Conservation (phyloP, 495 filamentous ascomycete genomes). For the Zalerion maritima region DNA sequence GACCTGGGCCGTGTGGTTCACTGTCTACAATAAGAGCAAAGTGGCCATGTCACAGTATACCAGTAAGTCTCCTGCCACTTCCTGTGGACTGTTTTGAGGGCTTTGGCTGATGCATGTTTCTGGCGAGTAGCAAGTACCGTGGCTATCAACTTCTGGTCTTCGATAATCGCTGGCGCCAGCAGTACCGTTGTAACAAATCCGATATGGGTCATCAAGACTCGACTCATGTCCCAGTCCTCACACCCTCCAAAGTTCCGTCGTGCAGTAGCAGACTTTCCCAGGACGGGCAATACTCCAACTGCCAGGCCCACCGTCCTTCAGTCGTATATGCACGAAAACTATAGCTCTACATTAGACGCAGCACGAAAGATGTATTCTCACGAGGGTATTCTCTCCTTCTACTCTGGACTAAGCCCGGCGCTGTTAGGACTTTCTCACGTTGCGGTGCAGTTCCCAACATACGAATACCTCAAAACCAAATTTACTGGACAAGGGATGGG, state of each 20-base stretch:
- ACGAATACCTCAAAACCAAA: constrained; percentile 81
- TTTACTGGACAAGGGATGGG: constrained; percentile 85
- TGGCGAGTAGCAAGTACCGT: constrained; percentile 23
- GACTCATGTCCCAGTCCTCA: constrained; percentile 77
- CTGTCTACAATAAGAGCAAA: constrained; percentile 82
- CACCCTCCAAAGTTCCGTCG: constrained; percentile 17
- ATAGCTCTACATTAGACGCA: constrained; percentile 72
- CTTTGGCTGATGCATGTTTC: constrained; percentile 5
- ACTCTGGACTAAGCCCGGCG: constrained; percentile 86
- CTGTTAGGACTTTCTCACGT: constrained; percentile 88
- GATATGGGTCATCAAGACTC: constrained; percentile 98
- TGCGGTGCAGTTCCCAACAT: constrained; percentile 92
- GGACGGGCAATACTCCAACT: constrained; percentile 30
- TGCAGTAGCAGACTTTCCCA: constrained; percentile 27
- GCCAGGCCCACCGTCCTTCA: constrained; percentile 30
- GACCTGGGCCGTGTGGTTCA: constrained; percentile 97
- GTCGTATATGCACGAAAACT: constrained; percentile 56
- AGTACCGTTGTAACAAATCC: constrained; percentile 95
- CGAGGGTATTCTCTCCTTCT: constrained; percentile 83
- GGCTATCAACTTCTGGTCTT: constrained; percentile 50
- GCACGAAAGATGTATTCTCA: constrained; percentile 85
- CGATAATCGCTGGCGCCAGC: constrained; percentile 77
- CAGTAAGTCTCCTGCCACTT: constrained; percentile 45
- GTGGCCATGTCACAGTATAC: constrained; percentile 50
- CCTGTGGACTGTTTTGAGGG: neutral